Evolutionary conservation across 805 yeast species (phyloP).

Genomic region (Kazachstania taianensis): DNA sequence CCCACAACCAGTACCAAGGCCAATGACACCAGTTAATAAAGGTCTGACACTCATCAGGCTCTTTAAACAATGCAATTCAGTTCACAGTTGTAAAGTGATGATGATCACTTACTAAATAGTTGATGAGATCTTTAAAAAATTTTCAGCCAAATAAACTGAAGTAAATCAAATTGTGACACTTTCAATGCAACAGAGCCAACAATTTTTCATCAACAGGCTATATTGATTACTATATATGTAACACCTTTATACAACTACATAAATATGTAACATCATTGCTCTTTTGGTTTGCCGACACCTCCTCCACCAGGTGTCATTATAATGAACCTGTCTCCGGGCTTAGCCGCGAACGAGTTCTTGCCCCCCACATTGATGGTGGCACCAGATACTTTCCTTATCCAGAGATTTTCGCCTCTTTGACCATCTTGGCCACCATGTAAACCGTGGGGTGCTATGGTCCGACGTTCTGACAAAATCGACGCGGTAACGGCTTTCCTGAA

Average conservation of each 20-base stretch:
- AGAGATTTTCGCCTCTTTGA: constrained; percentile 53
- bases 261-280: no score
- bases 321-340: constrained; percentile 55
- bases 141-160: no score
- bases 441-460: constrained; percentile 81
- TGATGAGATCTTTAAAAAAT: no score
- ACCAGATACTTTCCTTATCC: constrained; percentile 33
- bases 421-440: constrained; percentile 76
- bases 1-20: constrained; percentile 26
- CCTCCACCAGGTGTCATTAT: constrained; percentile 83
- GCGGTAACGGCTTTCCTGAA: constrained; percentile 63
- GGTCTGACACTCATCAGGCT: constrained; percentile 2
- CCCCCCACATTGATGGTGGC: constrained; percentile 51
- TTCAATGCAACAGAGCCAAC: no score
- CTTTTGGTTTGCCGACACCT: constrained; percentile 49
- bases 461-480: constrained; percentile 76
- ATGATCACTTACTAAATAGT: no score
- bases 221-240: no score
- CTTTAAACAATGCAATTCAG: no score
- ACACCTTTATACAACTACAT: no score
- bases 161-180: no score
- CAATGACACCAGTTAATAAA: constrained; percentile 19
- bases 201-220: no score
- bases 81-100: no score
- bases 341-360: constrained; percentile 48